Base-by-base conservation (phyloP, 2,329 filamentous ascomycete genomes). In the Rutstroemia sp. region DNA sequence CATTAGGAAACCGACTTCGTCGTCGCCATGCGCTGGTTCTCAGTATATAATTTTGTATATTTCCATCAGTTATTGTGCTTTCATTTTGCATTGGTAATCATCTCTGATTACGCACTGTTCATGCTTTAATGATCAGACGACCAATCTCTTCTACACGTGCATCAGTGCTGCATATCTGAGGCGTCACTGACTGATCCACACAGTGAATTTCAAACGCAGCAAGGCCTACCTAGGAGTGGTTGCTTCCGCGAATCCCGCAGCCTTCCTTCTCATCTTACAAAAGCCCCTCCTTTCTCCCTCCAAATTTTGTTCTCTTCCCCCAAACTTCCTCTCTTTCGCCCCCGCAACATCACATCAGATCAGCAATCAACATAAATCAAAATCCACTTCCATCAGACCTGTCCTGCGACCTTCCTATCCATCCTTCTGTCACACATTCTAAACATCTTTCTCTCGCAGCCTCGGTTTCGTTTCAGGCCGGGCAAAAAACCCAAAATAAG, bases 1-100 rank as follows among this genome's bases (percentile, higher is more conserved):
- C 59, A 54, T 63, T 61, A 8, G 62, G 63, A 56, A 60, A 58
- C 49, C 42, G 49, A 37, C 56, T 56, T 61, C 56, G 46, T 37
- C 42, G 34, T 60, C 57, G 58, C 58, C 57, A 58, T 59, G 46
- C 23, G 10, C 51, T 30, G 34, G 14, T 45, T 56, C 16, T 47
- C 23, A 52, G 34, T 49, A 56, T 54, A 49, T 61, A 61, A 53
- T 39, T 60, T 52, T 49, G 49, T 59, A 27, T 49, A 51, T 52
- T 48, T 47, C 19, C 37, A 50, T 56, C 49, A 49, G 19, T 52
- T 48, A 55, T 52, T 54, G 52, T 57, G 18, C 51, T 39, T 25
- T 51, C 51, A 55, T 23, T 49, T 49, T 47, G 34, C 38, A 27
- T 41, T 27, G 52, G 27, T n/a, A 48, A 38, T 18, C 12, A 39